These are phyloP conservation scores for Carex cristatella DNA, from an alignment of 176 grass and related monocot genomes.

Conservation along the genomic window DNA sequence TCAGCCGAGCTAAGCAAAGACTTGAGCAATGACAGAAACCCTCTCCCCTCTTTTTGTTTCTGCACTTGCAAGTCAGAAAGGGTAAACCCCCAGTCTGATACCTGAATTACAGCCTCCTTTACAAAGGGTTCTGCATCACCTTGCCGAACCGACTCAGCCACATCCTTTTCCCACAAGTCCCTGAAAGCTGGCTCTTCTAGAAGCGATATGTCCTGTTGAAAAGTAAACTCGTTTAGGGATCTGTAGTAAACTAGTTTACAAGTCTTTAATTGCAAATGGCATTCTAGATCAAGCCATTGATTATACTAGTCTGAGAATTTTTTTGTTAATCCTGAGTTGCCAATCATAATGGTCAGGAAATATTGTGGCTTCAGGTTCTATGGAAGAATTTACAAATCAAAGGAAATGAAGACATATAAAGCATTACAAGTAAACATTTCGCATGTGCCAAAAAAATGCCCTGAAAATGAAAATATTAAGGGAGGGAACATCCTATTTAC, in stretches of 20 bases:
- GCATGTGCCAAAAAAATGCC: neutral
- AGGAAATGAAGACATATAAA: conserved; percentile 12
- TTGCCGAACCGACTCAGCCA: conserved; percentile 78
- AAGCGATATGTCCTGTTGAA: conserved; percentile 73
- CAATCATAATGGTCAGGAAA: neutral
- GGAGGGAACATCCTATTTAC: too few species aligned
- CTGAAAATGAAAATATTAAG: too few species aligned
- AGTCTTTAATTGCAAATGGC: neutral
- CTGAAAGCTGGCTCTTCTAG: conserved; percentile 54
- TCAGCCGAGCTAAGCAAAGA: conserved; percentile 62
- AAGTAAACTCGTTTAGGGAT: neutral
- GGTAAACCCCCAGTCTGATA: conserved; percentile 88
- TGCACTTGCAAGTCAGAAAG: conserved; percentile 87
- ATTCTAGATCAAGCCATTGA: neutral
- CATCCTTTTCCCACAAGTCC: conserved; percentile 80
- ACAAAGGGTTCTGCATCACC: conserved; percentile 59
- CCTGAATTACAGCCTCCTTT: conserved; percentile 85
- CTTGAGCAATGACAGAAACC: conserved; percentile 63
- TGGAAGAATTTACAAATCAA: neutral
- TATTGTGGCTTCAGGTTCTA: neutral
- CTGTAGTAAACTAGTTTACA: neutral
- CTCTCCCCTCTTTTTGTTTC: conserved; percentile 47
- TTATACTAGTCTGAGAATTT: neutral
- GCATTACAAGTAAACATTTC: conserved; percentile 10
- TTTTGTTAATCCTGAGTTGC: neutral